phyloP scores from a whole-genome alignment of 805 yeast genomes.

The Candida glaebosa region DNA sequence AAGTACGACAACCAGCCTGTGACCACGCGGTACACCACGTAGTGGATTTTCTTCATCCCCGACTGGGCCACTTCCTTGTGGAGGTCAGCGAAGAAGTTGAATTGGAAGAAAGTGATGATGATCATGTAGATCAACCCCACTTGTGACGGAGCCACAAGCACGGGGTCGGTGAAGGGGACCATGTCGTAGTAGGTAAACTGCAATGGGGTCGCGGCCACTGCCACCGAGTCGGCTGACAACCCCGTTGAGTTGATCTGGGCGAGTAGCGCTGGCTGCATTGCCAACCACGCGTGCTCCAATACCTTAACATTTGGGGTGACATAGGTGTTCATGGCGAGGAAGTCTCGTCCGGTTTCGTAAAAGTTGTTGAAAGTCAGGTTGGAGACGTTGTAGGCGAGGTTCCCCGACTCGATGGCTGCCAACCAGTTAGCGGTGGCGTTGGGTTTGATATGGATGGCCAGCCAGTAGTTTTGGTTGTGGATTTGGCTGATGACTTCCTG shows the following conservation, averaged over 20 bases:
- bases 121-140: constrained; percentile 73
- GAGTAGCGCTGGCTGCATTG: constrained; percentile 13
- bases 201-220: constrained; percentile 30
- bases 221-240: constrained; percentile 3
- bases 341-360: constrained; percentile 67
- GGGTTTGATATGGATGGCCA: constrained; percentile 49
- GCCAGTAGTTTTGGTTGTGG: constrained; percentile 61
- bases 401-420: constrained; percentile 38
- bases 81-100: constrained; percentile 54
- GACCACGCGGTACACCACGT: constrained; percentile 49
- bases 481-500: constrained; percentile 43
- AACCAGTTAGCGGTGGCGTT: constrained; percentile 43
- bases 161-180: constrained; percentile 48
- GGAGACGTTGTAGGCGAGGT: constrained; percentile 25
- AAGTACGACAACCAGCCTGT: constrained; percentile 53
- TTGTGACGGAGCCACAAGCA: constrained; percentile 63
- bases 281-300: constrained; percentile 32
- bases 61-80: constrained; percentile 47
- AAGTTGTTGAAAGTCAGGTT: constrained; percentile 32
- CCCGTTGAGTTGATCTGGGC: not conserved
- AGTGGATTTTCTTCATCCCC: constrained; percentile 41
- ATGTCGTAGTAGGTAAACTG: constrained; percentile 39
- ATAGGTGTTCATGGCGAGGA: constrained; percentile 42
- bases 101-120: constrained; percentile 69
- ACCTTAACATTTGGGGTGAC: constrained; percentile 37